Percentiles rank a stretch among this genome's conserved stretches.
Conservation (phyloP, 2,329 filamentous ascomycete species). For the Monosporascus sp. region DNA sequence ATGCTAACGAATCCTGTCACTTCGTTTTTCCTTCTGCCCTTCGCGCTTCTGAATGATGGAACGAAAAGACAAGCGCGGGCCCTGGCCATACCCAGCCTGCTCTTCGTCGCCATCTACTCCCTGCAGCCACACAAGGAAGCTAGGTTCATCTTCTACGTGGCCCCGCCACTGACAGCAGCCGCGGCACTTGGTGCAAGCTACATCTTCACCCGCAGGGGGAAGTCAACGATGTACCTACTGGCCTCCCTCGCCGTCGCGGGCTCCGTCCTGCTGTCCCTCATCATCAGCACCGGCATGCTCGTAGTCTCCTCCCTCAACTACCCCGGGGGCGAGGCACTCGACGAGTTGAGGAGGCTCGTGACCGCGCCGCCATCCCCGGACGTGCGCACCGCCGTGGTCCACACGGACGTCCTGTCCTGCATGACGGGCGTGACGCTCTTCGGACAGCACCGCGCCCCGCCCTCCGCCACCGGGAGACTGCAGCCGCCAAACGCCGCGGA, state of each 20-base stretch:
- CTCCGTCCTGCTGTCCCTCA: slow-evolving; percentile 56
- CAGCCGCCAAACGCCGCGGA: background rate
- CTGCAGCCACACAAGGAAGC: slow-evolving; percentile 92
- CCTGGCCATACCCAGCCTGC: slow-evolving; percentile 59
- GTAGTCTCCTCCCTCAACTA: slow-evolving; percentile 86
- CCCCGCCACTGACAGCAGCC: slow-evolving; percentile 74
- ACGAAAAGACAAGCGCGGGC: slow-evolving; percentile 37
- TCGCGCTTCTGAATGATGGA: slow-evolving; percentile 44
- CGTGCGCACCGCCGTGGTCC: slow-evolving; percentile 38
- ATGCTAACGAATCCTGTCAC: slow-evolving; percentile 75
- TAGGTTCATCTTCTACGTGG: slow-evolving; percentile 85
- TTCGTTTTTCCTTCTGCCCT: slow-evolving; percentile 48
- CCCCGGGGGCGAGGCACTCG: slow-evolving; percentile 77
- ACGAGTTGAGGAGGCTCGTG: slow-evolving; percentile 40
- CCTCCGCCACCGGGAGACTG: slow-evolving; percentile 6
- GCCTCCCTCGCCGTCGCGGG: slow-evolving; percentile 49
- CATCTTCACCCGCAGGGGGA: slow-evolving; percentile 60
- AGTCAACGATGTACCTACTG: slow-evolving; percentile 50
- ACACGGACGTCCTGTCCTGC: slow-evolving; percentile 62
- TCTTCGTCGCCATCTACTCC: slow-evolving; percentile 77
- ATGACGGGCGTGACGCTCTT: slow-evolving; percentile 69
- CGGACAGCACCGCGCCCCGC: slow-evolving; percentile 39
- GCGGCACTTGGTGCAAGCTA: slow-evolving; percentile 69
- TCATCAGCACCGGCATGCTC: slow-evolving; percentile 61
- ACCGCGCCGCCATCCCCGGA: slow-evolving; percentile 23